phyloP scores from a whole-genome alignment of 768 basidiomycete genomes.

The Pleurotus giganteus region DNA sequence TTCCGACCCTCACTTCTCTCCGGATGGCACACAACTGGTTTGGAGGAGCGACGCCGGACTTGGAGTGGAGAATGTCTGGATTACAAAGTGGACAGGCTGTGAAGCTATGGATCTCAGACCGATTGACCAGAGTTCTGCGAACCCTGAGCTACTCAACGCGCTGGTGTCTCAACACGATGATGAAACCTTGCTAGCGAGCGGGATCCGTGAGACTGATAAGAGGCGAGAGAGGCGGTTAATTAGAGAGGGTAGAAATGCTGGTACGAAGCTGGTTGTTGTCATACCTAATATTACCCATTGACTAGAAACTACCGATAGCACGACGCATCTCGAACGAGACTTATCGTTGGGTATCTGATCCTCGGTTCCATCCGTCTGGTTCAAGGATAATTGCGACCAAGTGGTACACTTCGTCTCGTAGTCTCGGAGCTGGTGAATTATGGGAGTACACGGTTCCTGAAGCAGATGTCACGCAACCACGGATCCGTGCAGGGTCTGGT shows the following conservation, averaged over 20 bases:
- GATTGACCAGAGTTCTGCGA: slow-evolving; percentile 10
- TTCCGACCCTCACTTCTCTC: slow-evolving; percentile 72
- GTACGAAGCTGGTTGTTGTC: slow-evolving; percentile 26
- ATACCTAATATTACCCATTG: background rate
- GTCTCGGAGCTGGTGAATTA: slow-evolving; percentile 69
- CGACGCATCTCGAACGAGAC: slow-evolving; percentile 70
- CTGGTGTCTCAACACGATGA: slow-evolving; percentile 38
- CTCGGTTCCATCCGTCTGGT: slow-evolving; percentile 70
- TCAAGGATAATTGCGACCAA: slow-evolving; percentile 68
- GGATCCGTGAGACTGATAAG: slow-evolving; percentile 48
- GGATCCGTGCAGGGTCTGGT: slow-evolving; percentile 44
- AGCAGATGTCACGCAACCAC: slow-evolving; percentile 25
- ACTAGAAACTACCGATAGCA: slow-evolving; percentile 23
- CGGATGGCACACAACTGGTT: slow-evolving; percentile 58
- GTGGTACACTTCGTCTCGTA: slow-evolving; percentile 67
- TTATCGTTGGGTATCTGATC: slow-evolving; percentile 66
- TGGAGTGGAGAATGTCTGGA: slow-evolving; percentile 76
- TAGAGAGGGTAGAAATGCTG: slow-evolving; percentile 53
- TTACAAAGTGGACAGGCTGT: slow-evolving; percentile 66
- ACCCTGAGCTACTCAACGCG: slow-evolving; percentile 32
- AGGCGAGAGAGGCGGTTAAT: slow-evolving; percentile 47
- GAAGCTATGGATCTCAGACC: slow-evolving; percentile 53
- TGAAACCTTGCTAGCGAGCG: slow-evolving; percentile 43
- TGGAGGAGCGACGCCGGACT: slow-evolving; percentile 73
- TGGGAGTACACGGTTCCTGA: slow-evolving; percentile 64